phyloP scores from a whole-genome alignment of 2,329 filamentous ascomycete species.

The Fusarium lateritium region DNA sequence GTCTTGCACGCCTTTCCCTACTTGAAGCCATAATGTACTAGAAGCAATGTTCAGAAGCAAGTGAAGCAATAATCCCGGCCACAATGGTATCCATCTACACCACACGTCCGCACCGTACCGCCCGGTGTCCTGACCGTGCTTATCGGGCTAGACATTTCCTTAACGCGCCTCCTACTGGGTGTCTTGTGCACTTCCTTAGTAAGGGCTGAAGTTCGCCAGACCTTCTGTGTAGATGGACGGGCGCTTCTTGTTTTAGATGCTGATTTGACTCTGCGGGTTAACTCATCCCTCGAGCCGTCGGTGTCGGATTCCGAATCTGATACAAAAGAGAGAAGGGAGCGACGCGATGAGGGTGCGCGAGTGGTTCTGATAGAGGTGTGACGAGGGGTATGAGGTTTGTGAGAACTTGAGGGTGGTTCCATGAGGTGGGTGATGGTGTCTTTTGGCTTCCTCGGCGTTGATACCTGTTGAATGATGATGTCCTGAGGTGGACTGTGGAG shows the following conservation, averaged over 20 bases:
- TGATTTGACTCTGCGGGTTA: conserved; percentile 40
- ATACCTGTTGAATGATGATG: not conserved
- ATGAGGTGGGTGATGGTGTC: not conserved
- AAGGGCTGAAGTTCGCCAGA: conserved; percentile 49
- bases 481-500: not conserved
- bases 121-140: conserved; percentile 61
- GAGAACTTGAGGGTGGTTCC: conserved; percentile 35
- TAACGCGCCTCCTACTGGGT: conserved; percentile 44
- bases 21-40: not conserved
- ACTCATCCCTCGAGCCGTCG: conserved; percentile 57
- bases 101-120: conserved; percentile 66
- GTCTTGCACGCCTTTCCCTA: not conserved
- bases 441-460: conserved; percentile 25
- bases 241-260: conserved; percentile 31
- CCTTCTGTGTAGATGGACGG: conserved; percentile 42
- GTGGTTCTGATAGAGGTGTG: conserved; percentile 46
- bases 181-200: conserved; percentile 51
- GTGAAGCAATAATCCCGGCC: conserved; percentile 72
- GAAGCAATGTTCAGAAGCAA: conserved; percentile 57
- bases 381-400: conserved; percentile 49
- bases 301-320: conserved; percentile 60
- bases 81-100: conserved; percentile 69
- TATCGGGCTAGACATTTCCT: conserved; percentile 42
- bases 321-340: conserved; percentile 61
- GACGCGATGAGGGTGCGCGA: conserved; percentile 51